These are phyloP conservation scores for Fusarium sp. DNA, from an alignment of 2,329 filamentous ascomycete species.

Conservation along the genomic window DNA sequence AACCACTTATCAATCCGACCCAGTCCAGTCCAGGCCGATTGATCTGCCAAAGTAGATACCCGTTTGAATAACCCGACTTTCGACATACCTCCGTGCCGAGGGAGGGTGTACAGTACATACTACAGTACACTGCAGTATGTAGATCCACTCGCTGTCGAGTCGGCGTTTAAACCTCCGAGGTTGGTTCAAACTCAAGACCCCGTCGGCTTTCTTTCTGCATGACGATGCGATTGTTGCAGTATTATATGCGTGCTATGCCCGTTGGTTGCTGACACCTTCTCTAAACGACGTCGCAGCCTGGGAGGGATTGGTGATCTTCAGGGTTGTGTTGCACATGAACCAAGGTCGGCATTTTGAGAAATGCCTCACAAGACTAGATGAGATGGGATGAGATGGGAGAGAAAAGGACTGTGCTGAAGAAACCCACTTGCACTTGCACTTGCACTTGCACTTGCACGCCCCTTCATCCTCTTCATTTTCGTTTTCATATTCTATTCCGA, in stretches of 20 bases:
- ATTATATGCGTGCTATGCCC: slow-evolving; percentile 16
- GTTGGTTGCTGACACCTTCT: not conserved
- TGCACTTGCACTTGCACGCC: slow-evolving; percentile 2
- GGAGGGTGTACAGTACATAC: not conserved
- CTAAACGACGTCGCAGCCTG: slow-evolving; percentile 5
- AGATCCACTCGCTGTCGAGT: slow-evolving; percentile 24
- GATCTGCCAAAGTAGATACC: slow-evolving; percentile 3
- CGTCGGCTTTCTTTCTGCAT: slow-evolving; percentile 16
- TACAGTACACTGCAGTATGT: not conserved
- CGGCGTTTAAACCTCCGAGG: slow-evolving; percentile 39
- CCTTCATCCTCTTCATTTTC: slow-evolving; percentile 7
- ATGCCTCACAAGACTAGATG: slow-evolving; percentile 35
- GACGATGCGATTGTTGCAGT: not conserved
- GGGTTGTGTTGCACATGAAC: slow-evolving; percentile 11
- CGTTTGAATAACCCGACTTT: slow-evolving; percentile 13
- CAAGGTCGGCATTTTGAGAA: slow-evolving; percentile 32
- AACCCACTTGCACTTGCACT: not conserved
- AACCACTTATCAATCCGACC: not conserved
- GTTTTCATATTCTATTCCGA: slow-evolving; percentile 13
- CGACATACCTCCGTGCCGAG: slow-evolving; percentile 37
- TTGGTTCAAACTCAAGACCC: slow-evolving; percentile 13
- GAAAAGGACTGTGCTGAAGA: not conserved
- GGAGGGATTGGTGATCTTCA: not conserved
- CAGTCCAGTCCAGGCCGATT: slow-evolving; percentile 7
- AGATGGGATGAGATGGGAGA: not conserved